These are phyloP conservation scores for Atkinsonella hypoxylon DNA, from an alignment of 2,329 filamentous ascomycete genomes.

Conservation along the genomic window DNA sequence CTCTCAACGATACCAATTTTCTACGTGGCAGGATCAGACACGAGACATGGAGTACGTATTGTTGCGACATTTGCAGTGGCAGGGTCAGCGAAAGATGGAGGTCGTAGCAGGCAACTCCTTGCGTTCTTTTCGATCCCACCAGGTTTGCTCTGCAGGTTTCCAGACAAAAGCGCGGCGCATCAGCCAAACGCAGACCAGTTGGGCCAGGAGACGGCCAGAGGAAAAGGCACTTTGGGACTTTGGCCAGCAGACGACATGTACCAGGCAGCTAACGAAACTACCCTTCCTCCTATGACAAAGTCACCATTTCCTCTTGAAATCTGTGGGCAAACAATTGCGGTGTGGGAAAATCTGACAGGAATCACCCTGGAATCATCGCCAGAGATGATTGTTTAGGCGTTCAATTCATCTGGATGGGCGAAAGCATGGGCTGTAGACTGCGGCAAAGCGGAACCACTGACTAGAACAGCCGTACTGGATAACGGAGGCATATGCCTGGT, in stretches of 20 bases:
- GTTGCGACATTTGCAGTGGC: constrained; percentile 41
- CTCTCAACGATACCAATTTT: constrained; percentile 29
- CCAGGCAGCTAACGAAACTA: constrained; percentile 11
- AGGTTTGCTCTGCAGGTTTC: constrained; percentile 36
- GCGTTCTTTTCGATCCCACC: constrained; percentile 50
- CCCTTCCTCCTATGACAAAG: constrained; percentile 9
- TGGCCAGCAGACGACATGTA: constrained; percentile 14
- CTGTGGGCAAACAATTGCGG: constrained; percentile 18
- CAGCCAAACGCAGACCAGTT: constrained; percentile 2
- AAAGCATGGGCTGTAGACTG: constrained; percentile 20
- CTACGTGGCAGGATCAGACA: constrained; percentile 45
- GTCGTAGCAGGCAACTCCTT: constrained; percentile 25
- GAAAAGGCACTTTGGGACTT: constrained; percentile 8
- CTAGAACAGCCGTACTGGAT: constrained; percentile 13
- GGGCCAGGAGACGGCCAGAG: constrained; percentile 5
- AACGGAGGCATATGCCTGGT: constrained; percentile 21
- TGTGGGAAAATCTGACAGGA: constrained; percentile 20
- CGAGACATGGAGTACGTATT: constrained; percentile 44
- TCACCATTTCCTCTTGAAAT: constrained; percentile 19
- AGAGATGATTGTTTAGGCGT: constrained; percentile 24
- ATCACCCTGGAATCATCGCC: constrained; percentile 21
- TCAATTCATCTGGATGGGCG: constrained; percentile 22
- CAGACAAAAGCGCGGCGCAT: constrained; percentile 7
- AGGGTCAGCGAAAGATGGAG: not conserved
- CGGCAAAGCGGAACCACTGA: constrained; percentile 11